Base-by-base conservation (phyloP, 495 filamentous ascomycete species). In the Daldinia concentrica region DNA sequence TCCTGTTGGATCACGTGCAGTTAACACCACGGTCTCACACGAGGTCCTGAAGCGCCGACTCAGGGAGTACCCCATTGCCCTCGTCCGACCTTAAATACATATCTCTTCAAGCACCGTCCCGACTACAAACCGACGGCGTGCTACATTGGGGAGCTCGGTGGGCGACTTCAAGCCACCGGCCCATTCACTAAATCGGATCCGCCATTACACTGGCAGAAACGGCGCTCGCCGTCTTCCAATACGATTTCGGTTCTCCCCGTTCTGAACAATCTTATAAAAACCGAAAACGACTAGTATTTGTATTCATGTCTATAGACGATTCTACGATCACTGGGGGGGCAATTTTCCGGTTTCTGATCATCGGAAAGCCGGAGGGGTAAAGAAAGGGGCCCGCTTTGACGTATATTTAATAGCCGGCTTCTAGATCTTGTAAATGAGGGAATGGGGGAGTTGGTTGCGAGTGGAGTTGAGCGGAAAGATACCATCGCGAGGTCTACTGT, bases 61-160 rank as follows among this genome's bases (percentile, higher is more conserved):
- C 5, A 66, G 75, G 61, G 74, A 72, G 34, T 77, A 66, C 75
- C 75, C 75, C 50, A 75, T 77, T 39, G 56, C 64, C 15, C 75
- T 77, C 45, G 63, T 56, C 41, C 73, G 73, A 19, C 75, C 75
- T 71, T 77, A 77, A 61, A 51, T 22, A 61, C 0, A 24, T 48
- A 22, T 24, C 17, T 48, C 19, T 48, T 4, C 17, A 48, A 48
- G 43, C 43, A 48, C 43, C 43, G 43, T 48, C 43, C 43, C 43
- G 19, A 14, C 19, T 17, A 62, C 34, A 50, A 56, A 51, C 27
- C 19, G 22, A 61, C 26, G 52, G 52, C 58, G 26, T 24, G 19
- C 51, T 3, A 66, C 51, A 55, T 64, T 51, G 26, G 61, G 60
- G 50, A 43, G 24, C 39, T 26, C 27, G 52, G 57, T 58, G 65